Conservation (phyloP, 257 asterid species). For the Solanum phureja region DNA sequence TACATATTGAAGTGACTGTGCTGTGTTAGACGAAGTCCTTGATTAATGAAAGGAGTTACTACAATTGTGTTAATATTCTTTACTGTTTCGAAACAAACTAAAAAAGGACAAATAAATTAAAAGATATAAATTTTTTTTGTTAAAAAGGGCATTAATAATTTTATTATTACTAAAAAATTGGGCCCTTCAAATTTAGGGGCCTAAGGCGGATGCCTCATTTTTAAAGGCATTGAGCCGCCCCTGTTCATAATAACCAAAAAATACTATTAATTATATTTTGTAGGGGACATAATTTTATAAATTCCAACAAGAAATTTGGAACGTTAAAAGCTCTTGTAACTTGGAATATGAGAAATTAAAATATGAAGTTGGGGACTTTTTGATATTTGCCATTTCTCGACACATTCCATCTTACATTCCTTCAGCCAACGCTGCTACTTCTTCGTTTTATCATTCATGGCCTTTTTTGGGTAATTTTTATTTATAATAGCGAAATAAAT, state of each 20-base stretch:
- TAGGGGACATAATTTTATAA: neutral
- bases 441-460: neutral
- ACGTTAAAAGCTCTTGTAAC: neutral
- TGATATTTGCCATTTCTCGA: neutral
- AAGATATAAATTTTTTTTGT: no score
- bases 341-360: neutral
- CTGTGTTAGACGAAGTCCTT: no score
- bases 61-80: no score
- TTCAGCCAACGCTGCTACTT: neutral
- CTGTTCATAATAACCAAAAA: neutral
- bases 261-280: neutral
- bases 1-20: neutral
- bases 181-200: no score
- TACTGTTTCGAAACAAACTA: no score
- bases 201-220: no score
- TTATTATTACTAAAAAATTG: no score
- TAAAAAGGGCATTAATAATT: no score
- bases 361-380: neutral
- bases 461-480: neutral
- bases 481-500: neutral
- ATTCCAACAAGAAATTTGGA: neutral
- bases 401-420: neutral
- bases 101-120: no score
- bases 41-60: no score
- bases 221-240: no score